Evolutionary conservation across 176 grass and related monocot species (phyloP).

Genomic region (Phyllostachys edulis): DNA sequence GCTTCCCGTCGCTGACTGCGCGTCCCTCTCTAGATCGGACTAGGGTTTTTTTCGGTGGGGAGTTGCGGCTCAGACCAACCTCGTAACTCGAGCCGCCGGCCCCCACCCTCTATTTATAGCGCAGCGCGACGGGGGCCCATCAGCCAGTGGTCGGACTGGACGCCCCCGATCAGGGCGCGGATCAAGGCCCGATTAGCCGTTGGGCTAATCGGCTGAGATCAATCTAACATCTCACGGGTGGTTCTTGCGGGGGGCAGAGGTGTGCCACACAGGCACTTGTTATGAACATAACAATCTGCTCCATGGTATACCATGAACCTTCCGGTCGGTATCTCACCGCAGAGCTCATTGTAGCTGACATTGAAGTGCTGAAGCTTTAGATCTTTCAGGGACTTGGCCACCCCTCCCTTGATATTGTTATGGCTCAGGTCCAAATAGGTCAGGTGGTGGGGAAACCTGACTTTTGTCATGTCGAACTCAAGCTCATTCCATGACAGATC

Average conservation of each 20-base stretch:
- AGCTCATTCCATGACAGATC: slow-evolving; percentile 55
- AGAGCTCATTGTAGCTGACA: slow-evolving; percentile 62
- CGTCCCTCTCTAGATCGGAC: no score
- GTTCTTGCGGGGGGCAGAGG: slow-evolving; percentile 38
- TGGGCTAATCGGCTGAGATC: no score
- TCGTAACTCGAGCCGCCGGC: no score
- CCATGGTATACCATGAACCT: slow-evolving; percentile 20
- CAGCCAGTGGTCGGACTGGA: no score
- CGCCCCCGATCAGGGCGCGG: no score
- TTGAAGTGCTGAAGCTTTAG: slow-evolving; percentile 37
- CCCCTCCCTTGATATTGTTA: slow-evolving; percentile 48
- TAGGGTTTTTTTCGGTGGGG: no score
- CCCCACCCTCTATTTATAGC: no score
- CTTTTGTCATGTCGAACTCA: slow-evolving; percentile 49
- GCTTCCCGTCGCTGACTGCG: no score
- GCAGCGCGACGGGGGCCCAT: no score
- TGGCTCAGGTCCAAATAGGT: slow-evolving; percentile 56
- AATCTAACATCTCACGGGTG: neutral
- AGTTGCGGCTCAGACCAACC: no score
- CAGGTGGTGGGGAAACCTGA: slow-evolving; percentile 41
- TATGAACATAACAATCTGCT: slow-evolving; percentile 39
- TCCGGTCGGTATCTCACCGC: slow-evolving; percentile 43
- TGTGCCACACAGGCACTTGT: slow-evolving; percentile 62
- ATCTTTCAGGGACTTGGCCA: slow-evolving; percentile 46
- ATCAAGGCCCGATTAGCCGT: no score